Conservation (phyloP, 768 basidiomycete species). For the Suillus tomentosus region DNA sequence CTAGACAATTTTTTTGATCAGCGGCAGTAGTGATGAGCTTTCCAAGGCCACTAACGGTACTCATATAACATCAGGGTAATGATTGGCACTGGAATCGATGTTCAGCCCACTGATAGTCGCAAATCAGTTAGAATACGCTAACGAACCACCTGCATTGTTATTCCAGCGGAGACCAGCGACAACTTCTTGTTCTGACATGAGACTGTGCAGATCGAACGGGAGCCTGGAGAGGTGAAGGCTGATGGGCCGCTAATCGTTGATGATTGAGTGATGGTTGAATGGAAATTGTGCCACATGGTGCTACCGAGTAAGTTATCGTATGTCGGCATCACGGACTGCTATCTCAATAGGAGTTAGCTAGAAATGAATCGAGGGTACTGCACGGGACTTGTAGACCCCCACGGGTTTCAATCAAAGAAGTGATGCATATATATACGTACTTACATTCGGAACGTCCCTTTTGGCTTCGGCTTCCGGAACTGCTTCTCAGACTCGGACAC, state of each 20-base stretch:
- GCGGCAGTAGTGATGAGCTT: background rate
- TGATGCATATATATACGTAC: too few species aligned
- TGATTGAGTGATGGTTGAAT: background rate
- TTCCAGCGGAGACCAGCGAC: background rate
- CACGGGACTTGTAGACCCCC: too few species aligned
- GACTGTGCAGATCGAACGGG: background rate
- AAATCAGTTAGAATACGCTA: background rate
- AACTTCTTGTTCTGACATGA: slow-evolving; percentile 4
- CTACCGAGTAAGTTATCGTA: background rate
- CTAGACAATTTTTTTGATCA: background rate
- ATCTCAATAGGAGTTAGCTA: background rate
- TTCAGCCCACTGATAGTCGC: background rate
- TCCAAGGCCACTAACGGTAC: background rate
- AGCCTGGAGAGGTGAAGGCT: background rate
- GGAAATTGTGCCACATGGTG: background rate
- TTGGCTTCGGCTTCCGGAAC: too few species aligned
- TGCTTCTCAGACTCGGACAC: too few species aligned
- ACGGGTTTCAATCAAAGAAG: too few species aligned
- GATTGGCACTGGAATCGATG: background rate
- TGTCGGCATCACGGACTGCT: background rate
- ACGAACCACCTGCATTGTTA: background rate
- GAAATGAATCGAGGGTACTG: too few species aligned
- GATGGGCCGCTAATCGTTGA: background rate
- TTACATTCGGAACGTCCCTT: too few species aligned
- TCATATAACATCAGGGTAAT: slow-evolving; percentile 1